Evolutionary conservation across 73 alveolate genomes (phyloP).

Genomic region (Paramecium bursaria): DNA sequence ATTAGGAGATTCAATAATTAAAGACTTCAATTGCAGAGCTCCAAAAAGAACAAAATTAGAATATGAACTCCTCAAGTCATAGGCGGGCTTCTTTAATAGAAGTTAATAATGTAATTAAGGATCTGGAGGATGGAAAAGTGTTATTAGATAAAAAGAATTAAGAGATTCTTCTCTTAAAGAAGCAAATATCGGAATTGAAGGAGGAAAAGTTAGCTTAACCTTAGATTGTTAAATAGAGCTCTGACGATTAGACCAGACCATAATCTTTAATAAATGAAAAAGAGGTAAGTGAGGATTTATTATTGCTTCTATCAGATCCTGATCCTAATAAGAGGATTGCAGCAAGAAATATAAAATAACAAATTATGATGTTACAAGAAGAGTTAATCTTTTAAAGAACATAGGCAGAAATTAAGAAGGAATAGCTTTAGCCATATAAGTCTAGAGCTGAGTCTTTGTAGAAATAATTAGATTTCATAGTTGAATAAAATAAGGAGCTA

Average conservation of each 20-base stretch:
- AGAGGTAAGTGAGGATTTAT: not conserved
- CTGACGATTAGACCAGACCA: not conserved
- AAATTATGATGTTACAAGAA: not conserved
- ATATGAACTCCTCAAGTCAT: no score
- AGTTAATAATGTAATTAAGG: conserved; percentile 30
- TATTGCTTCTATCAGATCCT: not conserved
- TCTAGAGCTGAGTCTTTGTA: conserved; percentile 13
- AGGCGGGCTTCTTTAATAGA: not conserved
- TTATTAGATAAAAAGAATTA: conserved; percentile 43
- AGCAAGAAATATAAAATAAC: conserved; percentile 35
- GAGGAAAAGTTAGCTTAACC: not conserved
- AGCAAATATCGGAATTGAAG: not conserved
- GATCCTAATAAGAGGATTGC: conserved; percentile 44
- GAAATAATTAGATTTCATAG: conserved; percentile 12
- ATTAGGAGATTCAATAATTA: not conserved
- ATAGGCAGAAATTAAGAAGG: conserved; percentile 36
- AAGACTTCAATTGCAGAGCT: not conserved
- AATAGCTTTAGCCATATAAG: conserved; percentile 27
- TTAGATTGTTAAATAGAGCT: no score
- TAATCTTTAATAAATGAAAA: not conserved
- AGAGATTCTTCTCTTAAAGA: conserved; percentile 21
- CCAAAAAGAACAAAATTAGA: no score
- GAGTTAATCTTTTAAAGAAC: conserved; percentile 29
- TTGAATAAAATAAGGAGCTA: conserved; percentile 57
- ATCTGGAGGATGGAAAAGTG: conserved; percentile 49